phyloP scores from a whole-genome alignment of 176 grass and related monocot genomes.

The sorghum (Sorghum bicolor) region Sorghum_bicolor_NCBIv3 NC_012875.2:57531001-57531500 shows the following conservation, averaged over 20 bases:
- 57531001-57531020: neutral
- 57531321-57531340: neutral
- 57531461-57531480: neutral
- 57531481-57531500: neutral
- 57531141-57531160: neutral
- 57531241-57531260: neutral
- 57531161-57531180: neutral
- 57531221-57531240: neutral
- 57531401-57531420: neutral
- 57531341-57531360: neutral
- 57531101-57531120: neutral
- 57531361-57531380: neutral
- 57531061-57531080: neutral
- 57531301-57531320: neutral
- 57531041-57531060: neutral
- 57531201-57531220: neutral
- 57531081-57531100: neutral
- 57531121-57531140: neutral
- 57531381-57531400: neutral
- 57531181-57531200: neutral
- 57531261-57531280: neutral
- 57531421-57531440: neutral
- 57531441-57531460: neutral
- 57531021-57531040: slow-evolving; percentile 17
- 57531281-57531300: neutral